These are phyloP conservation scores for Murraya koenigii DNA, from an alignment of 345 rosid species.

Conservation along the genomic window DNA sequence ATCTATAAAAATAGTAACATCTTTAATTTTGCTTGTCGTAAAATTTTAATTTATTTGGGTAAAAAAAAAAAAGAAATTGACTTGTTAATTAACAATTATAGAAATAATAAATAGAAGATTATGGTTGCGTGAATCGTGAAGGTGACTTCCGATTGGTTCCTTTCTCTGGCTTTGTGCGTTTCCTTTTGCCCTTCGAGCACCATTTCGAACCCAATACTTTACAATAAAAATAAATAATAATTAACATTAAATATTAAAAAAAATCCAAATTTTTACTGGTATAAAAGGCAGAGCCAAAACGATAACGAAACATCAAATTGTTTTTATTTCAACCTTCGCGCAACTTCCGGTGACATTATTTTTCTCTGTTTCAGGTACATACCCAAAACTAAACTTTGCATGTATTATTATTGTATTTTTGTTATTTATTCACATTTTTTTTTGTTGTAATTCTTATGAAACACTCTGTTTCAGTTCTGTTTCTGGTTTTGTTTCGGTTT, in stretches of 20 bases:
- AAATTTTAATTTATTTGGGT: too few species aligned
- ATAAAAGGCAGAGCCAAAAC: background rate
- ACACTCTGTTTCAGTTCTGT: background rate
- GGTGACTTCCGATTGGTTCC: background rate
- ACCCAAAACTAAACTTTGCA: background rate
- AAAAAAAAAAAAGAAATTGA: too few species aligned
- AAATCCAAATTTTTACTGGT: background rate
- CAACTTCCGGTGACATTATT: background rate
- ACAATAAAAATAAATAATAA: background rate
- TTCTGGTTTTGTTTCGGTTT: background rate
- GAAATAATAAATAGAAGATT: background rate
- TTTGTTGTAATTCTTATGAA: background rate
- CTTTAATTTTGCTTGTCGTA: too few species aligned
- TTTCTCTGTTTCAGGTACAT: slow-evolving; percentile 4
- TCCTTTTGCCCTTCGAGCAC: background rate
- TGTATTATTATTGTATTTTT: background rate
- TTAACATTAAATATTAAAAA: background rate
- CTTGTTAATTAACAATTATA: background rate
- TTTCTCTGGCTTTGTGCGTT: background rate
- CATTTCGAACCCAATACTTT: background rate
- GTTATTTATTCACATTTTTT: background rate
- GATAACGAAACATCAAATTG: background rate
- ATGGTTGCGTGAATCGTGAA: background rate
- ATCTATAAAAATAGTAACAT: too few species aligned
- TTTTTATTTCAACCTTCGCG: background rate